A percentile compares a stretch with the other conserved stretches of the same genome.
Evolutionary conservation across 139 green algal species (phyloP).

Genomic region (Chlamydomonas schloesseri): DNA sequence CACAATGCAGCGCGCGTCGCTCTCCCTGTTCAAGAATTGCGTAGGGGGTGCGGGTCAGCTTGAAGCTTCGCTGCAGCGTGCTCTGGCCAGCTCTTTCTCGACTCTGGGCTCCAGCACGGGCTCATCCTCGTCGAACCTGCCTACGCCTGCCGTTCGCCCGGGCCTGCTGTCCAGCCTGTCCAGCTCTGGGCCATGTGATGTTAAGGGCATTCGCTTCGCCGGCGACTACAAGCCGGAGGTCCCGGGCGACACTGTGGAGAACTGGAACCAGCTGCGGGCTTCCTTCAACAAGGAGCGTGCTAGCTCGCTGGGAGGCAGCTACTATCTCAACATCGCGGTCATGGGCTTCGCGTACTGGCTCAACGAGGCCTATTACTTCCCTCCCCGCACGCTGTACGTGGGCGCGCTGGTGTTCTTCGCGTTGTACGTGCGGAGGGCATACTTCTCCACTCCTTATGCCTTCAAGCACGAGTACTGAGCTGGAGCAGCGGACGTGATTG

Average conservation of each 20-base stretch:
- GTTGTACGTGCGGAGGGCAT: slow-evolving; percentile 34
- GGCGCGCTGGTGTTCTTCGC: slow-evolving; percentile 27
- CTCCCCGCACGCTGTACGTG: slow-evolving; percentile 38
- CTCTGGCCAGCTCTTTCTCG: not conserved
- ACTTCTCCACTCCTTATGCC: slow-evolving; percentile 1
- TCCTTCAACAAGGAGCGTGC: slow-evolving; percentile 27
- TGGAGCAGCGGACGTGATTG: too few relatives aligned
- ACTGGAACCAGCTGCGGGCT: slow-evolving; percentile 14
- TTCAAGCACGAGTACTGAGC: slow-evolving; percentile 17
- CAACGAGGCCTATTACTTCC: slow-evolving; percentile 44
- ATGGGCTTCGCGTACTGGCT: slow-evolving; percentile 44
- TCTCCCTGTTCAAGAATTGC: slow-evolving; percentile 14
- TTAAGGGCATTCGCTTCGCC: slow-evolving; percentile 1
- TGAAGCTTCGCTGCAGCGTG: slow-evolving; percentile 18
- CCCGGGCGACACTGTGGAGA: slow-evolving; percentile 26
- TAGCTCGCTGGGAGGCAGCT: slow-evolving; percentile 31
- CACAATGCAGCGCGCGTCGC: slow-evolving; percentile 29
- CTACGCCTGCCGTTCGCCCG: not conserved
- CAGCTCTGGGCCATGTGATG: not conserved
- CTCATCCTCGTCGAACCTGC: not conserved
- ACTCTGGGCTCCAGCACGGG: not conserved
- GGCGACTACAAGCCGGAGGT: slow-evolving; percentile 38
- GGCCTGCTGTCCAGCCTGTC: not conserved
- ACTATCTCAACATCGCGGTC: slow-evolving; percentile 21
- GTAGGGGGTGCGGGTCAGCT: not conserved